Base-by-base conservation (phyloP, 2,329 filamentous ascomycete species). In the Aureobasidium uvarum region DNA sequence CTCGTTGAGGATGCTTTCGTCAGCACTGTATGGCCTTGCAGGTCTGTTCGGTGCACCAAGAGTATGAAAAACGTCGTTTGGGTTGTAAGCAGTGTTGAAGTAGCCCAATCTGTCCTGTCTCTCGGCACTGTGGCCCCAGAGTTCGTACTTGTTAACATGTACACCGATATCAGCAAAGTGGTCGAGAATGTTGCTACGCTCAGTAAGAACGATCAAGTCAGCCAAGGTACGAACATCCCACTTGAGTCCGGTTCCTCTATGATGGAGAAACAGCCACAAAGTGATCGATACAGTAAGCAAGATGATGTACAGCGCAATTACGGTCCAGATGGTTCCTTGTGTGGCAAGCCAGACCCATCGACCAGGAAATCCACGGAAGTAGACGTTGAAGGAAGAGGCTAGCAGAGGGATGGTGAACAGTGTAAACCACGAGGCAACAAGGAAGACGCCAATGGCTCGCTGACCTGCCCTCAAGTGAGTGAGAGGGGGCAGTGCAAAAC, bases 161-260 rank as follows among this genome's bases (percentile, higher is more conserved):
- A 86, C 85, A 71, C 93, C 89, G 0, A 88, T 86, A 3, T 86
- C 85, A 14, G 84, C 81, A 75, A 92, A 96, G 71, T 90, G 89
- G 25, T 82, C 80, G 56, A 92, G 82, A 20, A 89, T 86, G 75
- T 96, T 96, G 69, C 91, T 93, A 67, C 89, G 85, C 69, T 91
- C 88, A 31, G 96, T 82, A 13, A 97, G 81, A 1, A 89, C 85
- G 50, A 95, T 83, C 43, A 96, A 79, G 73, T 97, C 92, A 3
- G 90, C 93, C 8, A 97, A 80, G 28, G 88, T 94, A 52, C 89
- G 83, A 2, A 92, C 85, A 73, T 96, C 92, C 93, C 93, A 97
- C 72, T 89, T 84, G 68, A 96, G 80, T 0, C 92, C 92, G 0
- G 92, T 96, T 70, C 82, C 83, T 36, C 84, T 81, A 25, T 81